These are phyloP conservation scores for Hordeum marinum DNA, from an alignment of 176 grass and related monocot genomes.

Conservation along the genomic window DNA sequence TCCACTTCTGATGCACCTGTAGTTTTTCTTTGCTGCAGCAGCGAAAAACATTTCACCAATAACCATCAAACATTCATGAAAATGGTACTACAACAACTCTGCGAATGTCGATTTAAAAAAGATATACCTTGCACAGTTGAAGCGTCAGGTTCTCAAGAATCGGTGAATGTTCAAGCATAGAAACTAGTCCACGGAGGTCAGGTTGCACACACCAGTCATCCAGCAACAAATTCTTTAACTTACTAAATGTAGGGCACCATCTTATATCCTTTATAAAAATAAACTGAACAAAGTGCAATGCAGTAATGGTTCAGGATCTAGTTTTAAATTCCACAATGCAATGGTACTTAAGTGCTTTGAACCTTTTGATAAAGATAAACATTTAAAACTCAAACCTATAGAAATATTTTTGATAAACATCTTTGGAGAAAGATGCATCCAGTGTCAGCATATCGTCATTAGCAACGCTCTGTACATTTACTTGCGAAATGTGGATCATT, in stretches of 20 bases:
- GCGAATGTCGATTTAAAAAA: not conserved
- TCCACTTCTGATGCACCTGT: not conserved
- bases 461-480: not conserved
- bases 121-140: not conserved
- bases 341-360: not conserved
- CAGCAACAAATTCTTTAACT: not conserved
- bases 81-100: not conserved
- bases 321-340: not conserved
- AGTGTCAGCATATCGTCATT: not conserved
- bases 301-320: not conserved
- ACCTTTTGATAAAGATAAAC: not conserved
- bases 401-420: not conserved
- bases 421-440: not conserved
- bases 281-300: not conserved
- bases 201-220: not conserved
- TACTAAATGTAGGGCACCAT: not conserved
- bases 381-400: not conserved
- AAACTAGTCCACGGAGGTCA: not conserved
- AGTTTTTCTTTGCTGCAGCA: not conserved
- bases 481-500: not conserved
- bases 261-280: not conserved
- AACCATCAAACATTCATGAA: not conserved
- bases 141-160: not conserved
- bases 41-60: not conserved
- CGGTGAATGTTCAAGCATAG: not conserved